phyloP scores from a whole-genome alignment of 2,329 filamentous ascomycete genomes.

The Pseudogymnoascus sp. region DNA sequence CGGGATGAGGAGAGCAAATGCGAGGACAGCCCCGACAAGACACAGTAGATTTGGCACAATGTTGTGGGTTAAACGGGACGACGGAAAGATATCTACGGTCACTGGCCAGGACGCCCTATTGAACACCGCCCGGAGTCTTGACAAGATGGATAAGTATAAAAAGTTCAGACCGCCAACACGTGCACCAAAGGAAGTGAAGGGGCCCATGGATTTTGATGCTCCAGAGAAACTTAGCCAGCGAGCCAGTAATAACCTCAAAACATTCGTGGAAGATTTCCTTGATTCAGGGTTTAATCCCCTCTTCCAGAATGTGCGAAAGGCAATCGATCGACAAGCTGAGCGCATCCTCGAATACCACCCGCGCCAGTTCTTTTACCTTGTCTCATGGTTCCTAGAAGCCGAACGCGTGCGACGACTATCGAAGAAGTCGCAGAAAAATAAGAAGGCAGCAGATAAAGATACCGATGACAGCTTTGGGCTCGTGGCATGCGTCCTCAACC shows the following conservation, averaged over 20 bases:
- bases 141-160: conserved; percentile 86
- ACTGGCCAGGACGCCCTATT: conserved; percentile 81
- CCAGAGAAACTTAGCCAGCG: conserved; percentile 59
- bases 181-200: conserved; percentile 50
- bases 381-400: conserved; percentile 86
- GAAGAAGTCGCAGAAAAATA: conserved; percentile 45
- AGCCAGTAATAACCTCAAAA: conserved; percentile 67
- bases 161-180: conserved; percentile 76
- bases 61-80: conserved; percentile 88
- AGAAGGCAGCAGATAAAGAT: conserved; percentile 35
- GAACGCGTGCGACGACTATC: conserved; percentile 63
- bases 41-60: conserved; percentile 96
- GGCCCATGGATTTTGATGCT: conserved; percentile 67
- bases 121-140: conserved; percentile 61
- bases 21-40: conserved; percentile 69
- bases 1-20: conserved; percentile 69
- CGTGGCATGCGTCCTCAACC: conserved; percentile 81
- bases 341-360: conserved; percentile 69
- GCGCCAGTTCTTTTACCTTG: conserved; percentile 83
- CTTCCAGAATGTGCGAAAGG: conserved; percentile 76
- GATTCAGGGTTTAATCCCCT: conserved; percentile 93
- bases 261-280: conserved; percentile 86
- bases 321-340: conserved; percentile 81
- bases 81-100: conserved; percentile 69
- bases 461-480: conserved; percentile 72